These are phyloP conservation scores for Xylariomycetidae sp. DNA, from an alignment of 2,329 filamentous ascomycete species.

Conservation along the genomic window DNA sequence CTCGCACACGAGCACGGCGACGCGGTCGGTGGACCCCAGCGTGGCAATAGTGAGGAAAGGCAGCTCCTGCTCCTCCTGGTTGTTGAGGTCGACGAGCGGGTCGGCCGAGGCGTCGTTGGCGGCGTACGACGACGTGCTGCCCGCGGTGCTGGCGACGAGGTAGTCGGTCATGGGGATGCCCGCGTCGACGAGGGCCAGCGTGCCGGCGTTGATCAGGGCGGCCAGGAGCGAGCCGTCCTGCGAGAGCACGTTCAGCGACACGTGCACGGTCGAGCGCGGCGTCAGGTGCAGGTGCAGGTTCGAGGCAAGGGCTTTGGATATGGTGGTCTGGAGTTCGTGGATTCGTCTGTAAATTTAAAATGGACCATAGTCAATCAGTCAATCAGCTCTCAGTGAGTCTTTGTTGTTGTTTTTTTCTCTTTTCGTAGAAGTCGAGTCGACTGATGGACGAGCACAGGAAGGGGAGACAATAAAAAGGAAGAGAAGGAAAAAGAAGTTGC, in stretches of 20 bases:
- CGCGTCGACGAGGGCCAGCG: conserved; percentile 87
- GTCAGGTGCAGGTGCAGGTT: conserved; percentile 84
- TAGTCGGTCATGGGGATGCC: conserved; percentile 95
- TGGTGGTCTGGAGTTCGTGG: conserved; percentile 73
- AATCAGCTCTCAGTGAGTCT: no score
- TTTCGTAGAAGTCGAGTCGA: no score
- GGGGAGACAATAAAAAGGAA: conserved; percentile 4
- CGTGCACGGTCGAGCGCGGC: conserved; percentile 77
- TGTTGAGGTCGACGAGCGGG: conserved; percentile 75
- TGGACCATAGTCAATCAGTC: no score
- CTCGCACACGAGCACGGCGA: conserved; percentile 80
- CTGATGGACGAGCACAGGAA: not conserved
- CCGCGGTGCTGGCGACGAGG: conserved; percentile 81
- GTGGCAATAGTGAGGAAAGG: conserved; percentile 86
- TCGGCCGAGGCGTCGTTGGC: conserved; percentile 66
- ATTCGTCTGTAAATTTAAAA: conserved; percentile 74
- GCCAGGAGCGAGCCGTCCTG: conserved; percentile 89
- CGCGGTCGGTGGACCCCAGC: conserved; percentile 66
- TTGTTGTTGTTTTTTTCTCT: not conserved
- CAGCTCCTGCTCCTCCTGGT: conserved; percentile 78
- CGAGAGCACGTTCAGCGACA: conserved; percentile 81
- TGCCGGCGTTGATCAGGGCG: conserved; percentile 84
- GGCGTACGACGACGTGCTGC: conserved; percentile 65
- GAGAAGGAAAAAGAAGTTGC: conserved; percentile 6
- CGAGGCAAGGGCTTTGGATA: conserved; percentile 70